Evolutionary conservation across 2,329 filamentous ascomycete genomes (phyloP), one percentile per base, ranked within the genome.

Genomic region (Massarina eburnea): DNA sequence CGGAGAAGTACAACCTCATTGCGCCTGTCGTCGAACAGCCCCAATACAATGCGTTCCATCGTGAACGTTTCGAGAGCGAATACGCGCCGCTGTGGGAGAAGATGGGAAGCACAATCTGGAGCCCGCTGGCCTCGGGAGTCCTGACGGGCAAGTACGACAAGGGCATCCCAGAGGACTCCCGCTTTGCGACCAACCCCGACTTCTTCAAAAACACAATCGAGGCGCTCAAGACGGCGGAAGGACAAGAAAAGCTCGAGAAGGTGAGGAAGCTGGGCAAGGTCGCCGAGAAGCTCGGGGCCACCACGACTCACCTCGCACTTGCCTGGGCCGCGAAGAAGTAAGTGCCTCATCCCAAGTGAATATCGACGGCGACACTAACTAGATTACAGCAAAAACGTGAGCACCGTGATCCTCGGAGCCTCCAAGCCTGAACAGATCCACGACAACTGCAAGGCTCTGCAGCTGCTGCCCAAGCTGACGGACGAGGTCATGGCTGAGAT

Each of bases 111-210:
- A 79, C 76, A 40, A 77, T 78, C 62, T 82, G 78, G 76, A 75
- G 71, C 18, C 79, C 81, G 17, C 72, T 83, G 8, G 78, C 76
- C 37, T 78, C 73, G 22, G 81, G 81, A 46, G 67, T 84, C 30
- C 65, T 85, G 43, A 83, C 79, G 7, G 81, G 81, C 58, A 85
- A 84, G 70, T 84, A 85, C 74, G 83, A 83, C 66, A 75, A 83
- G 51, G 81, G 80, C 43, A 80, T 84, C 43, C 80, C 81, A 14
- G 76, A 80, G 56, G 80, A 77, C 58, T 83, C 80, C 30, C 80
- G 82, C 27, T 83, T 83, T 56, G 79, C 79, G 43, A 79, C 73
- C 54, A 80, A 82, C 68, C 75, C 78, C 49, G 76, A 76, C 41
- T 77, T 78, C 56, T 84, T 84, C 66, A 77, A 79, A 54, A 73